Base-by-base conservation (phyloP, 345 rosid genomes). In the Bruguiera sexangula region DNA sequence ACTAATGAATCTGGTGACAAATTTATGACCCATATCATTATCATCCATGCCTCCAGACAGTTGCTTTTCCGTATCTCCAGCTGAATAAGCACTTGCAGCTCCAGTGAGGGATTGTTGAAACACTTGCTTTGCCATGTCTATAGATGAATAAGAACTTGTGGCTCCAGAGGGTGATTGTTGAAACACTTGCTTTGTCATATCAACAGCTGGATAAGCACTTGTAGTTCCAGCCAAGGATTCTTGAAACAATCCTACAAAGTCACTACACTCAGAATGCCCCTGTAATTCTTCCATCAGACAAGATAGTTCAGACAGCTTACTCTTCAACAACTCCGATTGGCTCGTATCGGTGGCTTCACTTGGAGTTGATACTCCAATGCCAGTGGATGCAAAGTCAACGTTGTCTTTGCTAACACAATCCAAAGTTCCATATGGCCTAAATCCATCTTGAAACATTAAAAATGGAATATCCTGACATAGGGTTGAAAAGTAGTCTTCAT, bases 281-380 rank as follows among this genome's bases (percentile, higher is more conserved):
- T 70, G 75, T 29, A 76, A 32, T 37, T 85, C 85, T 75, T 77
- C 88, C 72, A 77, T 70, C 46, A 69, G 60, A 75, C 72, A 73
- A 46, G 82, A 77, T 15, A 82, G 71, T 36, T 73, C 83, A 27
- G 79, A 73, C 67, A 80, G 69, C 74, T 70, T 71, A 58, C 67
- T 71, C 69, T 85, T 85, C 68, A 69, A 65, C 54, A 72, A 63
- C 68, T 73, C 82, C 26, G 63, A 62, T 62, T 77, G 71, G 27
- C 30, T 21, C n/a, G 66, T 50, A 75, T 68, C 60, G 30, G 67
- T 22, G 46, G 75, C 67, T 60, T 64, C 77, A 63, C 65, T 37
- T 9, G 74, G 70, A 59, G 62, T 62, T 50, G 81, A 58, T 51
- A 58, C 67, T 64, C 78, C 76, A 53, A 67, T 69, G 73, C 60